Base-by-base conservation (phyloP, 2,329 filamentous ascomycete species). In the Hymenoscyphus scutula region DNA sequence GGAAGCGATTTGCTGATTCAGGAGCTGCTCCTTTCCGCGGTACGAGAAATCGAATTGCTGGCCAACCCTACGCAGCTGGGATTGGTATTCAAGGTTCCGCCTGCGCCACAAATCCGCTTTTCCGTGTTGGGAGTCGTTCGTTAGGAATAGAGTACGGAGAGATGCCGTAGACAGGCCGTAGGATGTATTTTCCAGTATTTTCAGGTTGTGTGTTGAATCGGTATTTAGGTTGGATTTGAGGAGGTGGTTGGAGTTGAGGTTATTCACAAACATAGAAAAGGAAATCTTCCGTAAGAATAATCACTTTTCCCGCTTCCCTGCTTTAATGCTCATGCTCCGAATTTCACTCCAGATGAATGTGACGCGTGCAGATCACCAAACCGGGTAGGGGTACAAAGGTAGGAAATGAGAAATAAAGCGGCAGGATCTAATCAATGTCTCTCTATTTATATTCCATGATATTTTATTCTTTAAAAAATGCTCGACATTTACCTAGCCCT, bases 361-460 rank as follows among this genome's bases (percentile, higher is more conserved):
- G 58, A 55, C 58, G 58, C 59, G 59, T 53, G 51, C 51, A 55
- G 59, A 56, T 48, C 41, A 19, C n/a, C 15, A 4, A 23, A 17
- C 34, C 17, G 5, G 32, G 30, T 25, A 23, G 32, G 32, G 5
- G 45, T 53, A 30, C n/a, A 37, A 19, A 48, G 55, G 45, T 45
- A 32, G 48, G 38, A 48, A 48, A 25, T 23, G 5, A 19, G n/a
- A 23, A 23, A 11, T 48, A 48, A 48, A 48, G 41, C 41, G 19
- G 41, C 41, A 23, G n/a, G 2, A 48, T 8, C n/a, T 19, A 25
- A 10, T 10, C 8, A 23, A 48, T n/a, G 23, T 10, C 23, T 1
- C 32, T 34, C 32, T 34, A 1, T 17, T 45, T 19, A 23, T 45
- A n/a, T n/a, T n/a, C n/a, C n/a, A n/a, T n/a, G n/a, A n/a, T n/a